These are phyloP conservation scores for Floccularia luteovirens DNA, from an alignment of 768 basidiomycete species.

Conservation along the genomic window DNA sequence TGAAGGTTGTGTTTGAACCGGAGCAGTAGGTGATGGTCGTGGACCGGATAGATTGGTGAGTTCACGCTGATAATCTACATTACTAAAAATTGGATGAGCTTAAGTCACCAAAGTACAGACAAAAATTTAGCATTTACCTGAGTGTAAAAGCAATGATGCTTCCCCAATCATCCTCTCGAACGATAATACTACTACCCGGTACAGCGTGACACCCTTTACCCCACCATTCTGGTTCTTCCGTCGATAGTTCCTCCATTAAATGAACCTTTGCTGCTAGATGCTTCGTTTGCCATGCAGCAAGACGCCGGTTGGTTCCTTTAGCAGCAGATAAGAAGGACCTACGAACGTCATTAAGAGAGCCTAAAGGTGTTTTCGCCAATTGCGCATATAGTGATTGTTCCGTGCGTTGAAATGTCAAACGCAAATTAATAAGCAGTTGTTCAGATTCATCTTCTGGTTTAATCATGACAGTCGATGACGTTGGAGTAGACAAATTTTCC, in stretches of 20 bases:
- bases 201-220: conserved; percentile 48
- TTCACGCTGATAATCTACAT: conserved; percentile 50
- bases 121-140: conserved; percentile 42
- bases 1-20: conserved; percentile 14
- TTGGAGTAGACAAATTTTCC: background rate
- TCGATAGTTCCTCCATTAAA: conserved; percentile 17
- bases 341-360: conserved; percentile 55
- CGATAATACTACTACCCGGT: conserved; percentile 59
- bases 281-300: conserved; percentile 60
- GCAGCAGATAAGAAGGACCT: conserved; percentile 47
- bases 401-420: conserved; percentile 47
- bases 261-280: conserved; percentile 30
- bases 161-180: conserved; percentile 68
- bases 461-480: conserved; percentile 5
- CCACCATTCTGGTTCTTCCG: conserved; percentile 65
- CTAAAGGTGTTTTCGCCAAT: conserved; percentile 35
- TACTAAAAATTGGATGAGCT: conserved; percentile 27
- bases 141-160: conserved; percentile 74
- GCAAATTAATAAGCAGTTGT: conserved; percentile 37
- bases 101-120: conserved; percentile 1
- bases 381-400: conserved; percentile 56
- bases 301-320: conserved; percentile 42
- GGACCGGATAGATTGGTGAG: conserved; percentile 28
- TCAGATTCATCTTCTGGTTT: conserved; percentile 21
- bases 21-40: conserved; percentile 15